phyloP scores from a whole-genome alignment of 345 rosid genomes.

The Erucastrum elatum region DNA sequence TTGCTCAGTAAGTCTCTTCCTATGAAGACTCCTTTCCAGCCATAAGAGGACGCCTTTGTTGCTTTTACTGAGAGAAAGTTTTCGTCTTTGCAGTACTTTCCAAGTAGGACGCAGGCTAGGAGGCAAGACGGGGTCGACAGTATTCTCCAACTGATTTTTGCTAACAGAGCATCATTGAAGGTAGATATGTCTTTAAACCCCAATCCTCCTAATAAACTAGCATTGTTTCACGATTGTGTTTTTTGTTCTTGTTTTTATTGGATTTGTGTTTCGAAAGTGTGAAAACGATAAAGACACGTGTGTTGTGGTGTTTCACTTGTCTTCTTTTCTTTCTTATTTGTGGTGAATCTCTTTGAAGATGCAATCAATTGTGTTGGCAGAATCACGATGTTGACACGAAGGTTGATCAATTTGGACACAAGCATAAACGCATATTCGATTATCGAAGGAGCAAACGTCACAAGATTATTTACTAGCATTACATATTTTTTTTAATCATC shows the following conservation, averaged over 20 bases:
- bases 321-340: background rate
- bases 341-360: conserved; percentile 8
- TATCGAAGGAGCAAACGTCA: background rate
- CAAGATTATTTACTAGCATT: background rate
- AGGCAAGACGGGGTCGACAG: background rate
- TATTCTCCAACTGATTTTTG: background rate
- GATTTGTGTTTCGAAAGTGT: background rate
- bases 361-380: background rate
- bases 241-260: background rate
- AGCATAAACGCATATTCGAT: background rate
- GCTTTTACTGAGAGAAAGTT: background rate
- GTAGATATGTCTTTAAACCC: background rate
- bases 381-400: conserved; percentile 20
- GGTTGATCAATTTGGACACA: background rate
- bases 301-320: conserved; percentile 5
- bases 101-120: background rate
- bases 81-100: background rate
- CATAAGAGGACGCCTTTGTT: background rate
- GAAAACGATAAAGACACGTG: conserved; percentile 5
- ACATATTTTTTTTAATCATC: background rate
- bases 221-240: background rate
- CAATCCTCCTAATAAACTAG: background rate
- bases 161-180: background rate
- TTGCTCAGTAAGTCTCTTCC: background rate
- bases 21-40: background rate